phyloP scores from a whole-genome alignment of 306 rosid genomes.

The Albizia julibrissin region DNA sequence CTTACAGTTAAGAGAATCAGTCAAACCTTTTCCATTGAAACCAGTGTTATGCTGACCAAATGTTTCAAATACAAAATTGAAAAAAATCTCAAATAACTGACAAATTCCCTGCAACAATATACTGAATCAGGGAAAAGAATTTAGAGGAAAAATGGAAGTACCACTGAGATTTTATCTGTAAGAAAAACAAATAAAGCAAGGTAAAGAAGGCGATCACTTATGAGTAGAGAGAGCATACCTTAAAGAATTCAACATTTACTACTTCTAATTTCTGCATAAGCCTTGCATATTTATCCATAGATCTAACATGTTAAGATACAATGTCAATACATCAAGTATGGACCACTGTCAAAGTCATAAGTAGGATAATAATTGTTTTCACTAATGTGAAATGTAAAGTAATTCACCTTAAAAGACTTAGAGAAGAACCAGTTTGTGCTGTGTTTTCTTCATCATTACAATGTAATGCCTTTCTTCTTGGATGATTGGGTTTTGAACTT shows the following conservation, averaged over 20 bases:
- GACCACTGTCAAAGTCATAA: constrained; percentile 13
- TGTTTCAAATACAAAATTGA: constrained; percentile 75
- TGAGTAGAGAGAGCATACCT: constrained; percentile 53
- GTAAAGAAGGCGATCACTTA: constrained; percentile 23
- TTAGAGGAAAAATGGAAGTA: constrained; percentile 38
- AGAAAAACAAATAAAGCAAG: constrained; percentile 21
- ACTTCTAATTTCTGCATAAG: constrained; percentile 93
- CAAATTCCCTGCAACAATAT: constrained; percentile 90
- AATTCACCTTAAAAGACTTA: constrained; percentile 82
- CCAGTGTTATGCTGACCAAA: constrained; percentile 74
- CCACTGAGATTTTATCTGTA: constrained; percentile 30
- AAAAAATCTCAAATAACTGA: constrained; percentile 85
- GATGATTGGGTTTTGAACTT: constrained; percentile 56
- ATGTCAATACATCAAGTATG: constrained; percentile 40
- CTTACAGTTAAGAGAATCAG: constrained; percentile 74
- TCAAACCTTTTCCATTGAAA: constrained; percentile 71
- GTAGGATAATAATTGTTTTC: constrained; percentile 8
- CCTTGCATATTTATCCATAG: constrained; percentile 98
- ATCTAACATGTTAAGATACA: constrained; percentile 59
- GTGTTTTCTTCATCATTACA: constrained; percentile 64
- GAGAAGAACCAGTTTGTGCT: constrained; percentile 90
- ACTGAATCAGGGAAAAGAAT: constrained; percentile 63
- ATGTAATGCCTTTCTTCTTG: constrained; percentile 48
- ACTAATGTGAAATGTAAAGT: constrained; percentile 30
- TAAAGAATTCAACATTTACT: constrained; percentile 84